A percentile compares a stretch with the other conserved stretches of the same genome.
Conservation (phyloP, 2,329 filamentous ascomycete species). For the Talaromyces sp. region DNA sequence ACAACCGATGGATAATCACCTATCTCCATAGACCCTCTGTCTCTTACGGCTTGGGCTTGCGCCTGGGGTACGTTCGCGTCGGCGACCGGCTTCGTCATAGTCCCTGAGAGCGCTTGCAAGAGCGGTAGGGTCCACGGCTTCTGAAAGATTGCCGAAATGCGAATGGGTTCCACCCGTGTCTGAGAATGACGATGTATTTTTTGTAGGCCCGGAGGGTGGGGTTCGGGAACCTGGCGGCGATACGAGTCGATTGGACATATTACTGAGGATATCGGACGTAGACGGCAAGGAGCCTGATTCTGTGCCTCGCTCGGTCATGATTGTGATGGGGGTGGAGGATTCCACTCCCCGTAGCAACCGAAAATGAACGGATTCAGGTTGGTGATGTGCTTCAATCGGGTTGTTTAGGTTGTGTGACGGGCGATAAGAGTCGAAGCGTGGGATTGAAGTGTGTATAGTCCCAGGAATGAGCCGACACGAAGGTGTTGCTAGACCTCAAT, state of each 20-base stretch:
- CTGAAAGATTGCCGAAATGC: conserved; percentile 40
- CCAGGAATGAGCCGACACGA: not conserved
- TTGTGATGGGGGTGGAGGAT: conserved; percentile 9
- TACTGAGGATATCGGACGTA: conserved; percentile 5
- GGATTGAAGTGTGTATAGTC: not conserved
- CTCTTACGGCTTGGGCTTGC: conserved; percentile 68
- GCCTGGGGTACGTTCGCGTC: conserved; percentile 61
- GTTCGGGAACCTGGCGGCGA: conserved; percentile 61
- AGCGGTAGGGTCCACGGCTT: conserved; percentile 59
- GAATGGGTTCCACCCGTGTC: conserved; percentile 30
- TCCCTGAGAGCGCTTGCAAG: conserved; percentile 62
- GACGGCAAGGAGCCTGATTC: conserved; percentile 19
- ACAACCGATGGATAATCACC: conserved; percentile 45
- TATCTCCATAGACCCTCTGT: conserved; percentile 64
- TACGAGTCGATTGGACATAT: conserved; percentile 12
- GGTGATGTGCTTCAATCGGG: not conserved
- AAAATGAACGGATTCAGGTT: not conserved
- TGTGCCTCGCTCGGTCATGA: conserved; percentile 28
- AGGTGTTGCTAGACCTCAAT: not conserved
- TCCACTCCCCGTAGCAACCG: conserved; percentile 13
- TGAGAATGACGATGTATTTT: conserved; percentile 47
- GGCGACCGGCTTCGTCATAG: conserved; percentile 59
- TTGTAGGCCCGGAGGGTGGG: conserved; percentile 53
- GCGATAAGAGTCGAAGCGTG: not conserved
- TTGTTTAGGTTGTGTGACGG: not conserved